A percentile compares a stretch with the other conserved stretches of the same genome.
Conservation (phyloP, 345 rosid species). For the Aquilaria sinensis region DNA sequence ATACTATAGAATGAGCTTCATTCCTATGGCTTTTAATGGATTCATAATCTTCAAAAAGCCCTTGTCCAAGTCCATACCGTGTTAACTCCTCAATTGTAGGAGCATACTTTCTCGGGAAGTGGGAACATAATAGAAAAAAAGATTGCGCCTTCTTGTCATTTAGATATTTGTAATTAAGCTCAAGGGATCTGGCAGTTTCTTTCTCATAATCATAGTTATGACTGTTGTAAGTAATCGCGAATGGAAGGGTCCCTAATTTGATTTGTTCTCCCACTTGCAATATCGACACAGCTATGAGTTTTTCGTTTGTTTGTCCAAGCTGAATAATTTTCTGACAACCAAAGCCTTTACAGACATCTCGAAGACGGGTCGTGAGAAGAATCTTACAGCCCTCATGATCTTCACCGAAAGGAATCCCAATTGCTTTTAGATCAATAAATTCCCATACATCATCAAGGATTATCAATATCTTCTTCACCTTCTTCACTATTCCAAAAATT, state of each 20-base stretch:
- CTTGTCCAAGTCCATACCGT: neutral
- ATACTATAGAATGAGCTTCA: no score
- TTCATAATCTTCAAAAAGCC: neutral
- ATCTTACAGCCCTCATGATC: constrained; percentile 4
- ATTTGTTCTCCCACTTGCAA: no score
- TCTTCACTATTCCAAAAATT: neutral
- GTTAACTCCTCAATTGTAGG: neutral
- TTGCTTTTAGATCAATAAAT: neutral
- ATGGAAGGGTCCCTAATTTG: no score
- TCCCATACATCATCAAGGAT: constrained; percentile 5
- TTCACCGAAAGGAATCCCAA: neutral
- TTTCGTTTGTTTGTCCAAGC: no score
- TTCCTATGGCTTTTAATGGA: no score
- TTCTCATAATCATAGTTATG: no score
- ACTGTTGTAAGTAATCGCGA: no score
- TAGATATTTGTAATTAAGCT: neutral
- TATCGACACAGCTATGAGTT: no score
- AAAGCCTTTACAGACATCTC: neutral
- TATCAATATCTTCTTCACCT: neutral
- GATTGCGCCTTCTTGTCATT: neutral
- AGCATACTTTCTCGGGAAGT: no score
- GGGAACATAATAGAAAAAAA: neutral
- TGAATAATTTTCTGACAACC: no score
- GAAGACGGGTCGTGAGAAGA: neutral
- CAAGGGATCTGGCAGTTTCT: neutral